Conservation (phyloP, 805 yeast genomes). For the Candida incommunis region DNA sequence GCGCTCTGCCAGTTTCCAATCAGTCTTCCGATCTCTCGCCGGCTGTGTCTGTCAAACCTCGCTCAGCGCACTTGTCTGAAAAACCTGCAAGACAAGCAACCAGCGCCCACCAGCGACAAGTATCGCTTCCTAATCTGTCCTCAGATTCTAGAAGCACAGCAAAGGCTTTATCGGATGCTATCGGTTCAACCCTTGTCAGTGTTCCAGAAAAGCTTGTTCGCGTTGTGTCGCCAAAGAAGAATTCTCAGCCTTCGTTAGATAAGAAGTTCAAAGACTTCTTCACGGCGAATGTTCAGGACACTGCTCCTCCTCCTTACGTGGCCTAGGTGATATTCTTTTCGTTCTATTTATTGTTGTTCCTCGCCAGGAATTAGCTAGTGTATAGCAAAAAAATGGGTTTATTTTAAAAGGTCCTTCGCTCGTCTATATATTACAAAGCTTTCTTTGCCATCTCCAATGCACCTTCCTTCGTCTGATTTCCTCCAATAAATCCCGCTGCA, state of each 20-base stretch:
- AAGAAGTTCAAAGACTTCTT: constrained; percentile 3
- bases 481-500: constrained; percentile 95
- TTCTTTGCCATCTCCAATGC: constrained; percentile 58
- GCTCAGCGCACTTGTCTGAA: too few relatives aligned
- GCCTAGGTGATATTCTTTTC: neutral
- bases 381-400: constrained; percentile 1
- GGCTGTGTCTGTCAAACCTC: too few relatives aligned
- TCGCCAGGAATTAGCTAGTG: constrained; percentile 3
- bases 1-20: too few relatives aligned
- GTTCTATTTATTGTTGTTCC: neutral
- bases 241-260: constrained; percentile 1
- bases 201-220: neutral
- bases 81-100: too few relatives aligned
- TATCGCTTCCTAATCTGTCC: too few relatives aligned
- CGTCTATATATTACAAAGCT: constrained; percentile 23
- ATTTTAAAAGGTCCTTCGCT: constrained; percentile 4
- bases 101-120: too few relatives aligned
- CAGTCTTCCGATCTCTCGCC: too few relatives aligned
- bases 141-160: too few relatives aligned
- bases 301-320: constrained; percentile 5
- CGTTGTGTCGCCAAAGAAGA: constrained; percentile 1
- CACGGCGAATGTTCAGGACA: constrained; percentile 3
- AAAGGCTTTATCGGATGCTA: too few relatives aligned
- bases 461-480: constrained; percentile 67
- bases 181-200: too few relatives aligned